phyloP scores from a whole-genome alignment of 306 rosid species.

The Dalbergia cultrata region DNA sequence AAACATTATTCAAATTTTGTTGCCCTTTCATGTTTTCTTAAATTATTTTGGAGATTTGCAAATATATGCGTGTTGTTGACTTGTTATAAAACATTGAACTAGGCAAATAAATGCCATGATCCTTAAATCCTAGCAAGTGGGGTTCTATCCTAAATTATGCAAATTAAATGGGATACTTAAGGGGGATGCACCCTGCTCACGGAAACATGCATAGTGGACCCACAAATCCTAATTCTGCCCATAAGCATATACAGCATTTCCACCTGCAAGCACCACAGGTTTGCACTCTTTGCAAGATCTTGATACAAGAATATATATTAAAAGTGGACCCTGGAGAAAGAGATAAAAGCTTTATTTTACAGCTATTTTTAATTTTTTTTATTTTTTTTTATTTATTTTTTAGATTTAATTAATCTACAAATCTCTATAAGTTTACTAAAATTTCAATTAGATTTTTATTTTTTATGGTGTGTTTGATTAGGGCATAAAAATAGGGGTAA shows the following conservation, averaged over 20 bases:
- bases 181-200: slow-evolving; percentile 68
- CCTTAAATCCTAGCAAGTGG: slow-evolving; percentile 56
- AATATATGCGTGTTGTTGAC: slow-evolving; percentile 5
- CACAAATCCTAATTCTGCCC: slow-evolving; percentile 23
- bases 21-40: slow-evolving; percentile 10
- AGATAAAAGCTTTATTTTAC: too few species aligned
- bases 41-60: slow-evolving; percentile 28
- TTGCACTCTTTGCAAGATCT: neutral
- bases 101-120: slow-evolving; percentile 47
- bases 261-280: neutral
- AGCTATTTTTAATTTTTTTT: too few species aligned
- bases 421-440: too few species aligned
- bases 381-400: too few species aligned
- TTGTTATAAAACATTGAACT: slow-evolving; percentile 51
- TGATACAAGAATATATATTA: neutral
- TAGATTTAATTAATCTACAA: too few species aligned
- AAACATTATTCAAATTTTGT: neutral
- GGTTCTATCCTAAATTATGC: slow-evolving; percentile 26
- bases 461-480: too few species aligned
- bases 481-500: too few species aligned
- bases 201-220: slow-evolving; percentile 59
- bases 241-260: neutral
- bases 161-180: slow-evolving; percentile 9
- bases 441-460: too few species aligned
- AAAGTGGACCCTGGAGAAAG: too few species aligned